A percentile compares a stretch with the other conserved stretches of the same genome.
Conservation (phyloP, 257 asterid genomes). For the Penstemon eatonii region DNA sequence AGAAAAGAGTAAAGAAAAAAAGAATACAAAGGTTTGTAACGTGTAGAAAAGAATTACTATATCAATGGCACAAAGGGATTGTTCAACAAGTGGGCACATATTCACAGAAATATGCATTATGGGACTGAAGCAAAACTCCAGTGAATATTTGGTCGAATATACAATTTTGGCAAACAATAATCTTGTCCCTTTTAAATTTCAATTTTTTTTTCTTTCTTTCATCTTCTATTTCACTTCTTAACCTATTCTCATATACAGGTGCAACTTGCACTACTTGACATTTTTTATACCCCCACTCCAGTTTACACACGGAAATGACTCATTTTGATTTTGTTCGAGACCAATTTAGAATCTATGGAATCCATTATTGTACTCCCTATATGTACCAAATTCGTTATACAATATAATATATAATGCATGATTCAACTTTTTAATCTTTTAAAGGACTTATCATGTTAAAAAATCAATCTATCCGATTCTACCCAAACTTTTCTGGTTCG, state of each 20-base stretch:
- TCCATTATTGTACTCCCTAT: too few species aligned
- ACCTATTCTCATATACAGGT: not conserved
- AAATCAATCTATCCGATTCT: too few species aligned
- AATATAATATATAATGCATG: too few species aligned
- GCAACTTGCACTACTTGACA: too few species aligned
- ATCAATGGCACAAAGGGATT: not conserved
- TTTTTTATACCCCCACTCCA: too few species aligned
- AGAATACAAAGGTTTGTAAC: not conserved
- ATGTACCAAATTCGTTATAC: too few species aligned
- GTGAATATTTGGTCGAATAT: constrained; percentile 37
- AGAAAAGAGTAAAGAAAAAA: not conserved
- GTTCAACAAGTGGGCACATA: not conserved
- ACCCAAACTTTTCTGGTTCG: too few species aligned
- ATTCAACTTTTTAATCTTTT: too few species aligned
- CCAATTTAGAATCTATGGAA: too few species aligned
- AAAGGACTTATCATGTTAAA: too few species aligned
- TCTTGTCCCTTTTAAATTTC: not conserved
- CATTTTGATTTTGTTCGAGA: too few species aligned
- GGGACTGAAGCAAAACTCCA: not conserved
- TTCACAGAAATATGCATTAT: not conserved
- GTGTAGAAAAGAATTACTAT: not conserved
- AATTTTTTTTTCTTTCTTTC: not conserved
- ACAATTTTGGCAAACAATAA: constrained; percentile 2
- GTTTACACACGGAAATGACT: too few species aligned
- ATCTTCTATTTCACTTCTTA: not conserved